Evolutionary conservation across 1,284 basidiomycete species (phyloP).

Genomic region (Gastroboletus turbinatus): DNA sequence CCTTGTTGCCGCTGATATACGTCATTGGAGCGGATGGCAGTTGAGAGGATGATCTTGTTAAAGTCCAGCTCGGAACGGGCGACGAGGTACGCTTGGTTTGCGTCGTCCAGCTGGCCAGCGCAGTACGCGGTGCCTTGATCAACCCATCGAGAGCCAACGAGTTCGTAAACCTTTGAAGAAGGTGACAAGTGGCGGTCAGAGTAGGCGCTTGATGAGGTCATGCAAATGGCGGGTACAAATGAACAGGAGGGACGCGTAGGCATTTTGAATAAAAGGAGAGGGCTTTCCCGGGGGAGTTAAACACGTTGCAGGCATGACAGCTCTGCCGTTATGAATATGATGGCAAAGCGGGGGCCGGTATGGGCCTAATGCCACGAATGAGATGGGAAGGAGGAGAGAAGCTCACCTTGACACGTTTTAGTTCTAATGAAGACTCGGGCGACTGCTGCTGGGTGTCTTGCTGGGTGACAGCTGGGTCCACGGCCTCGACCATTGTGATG

Average conservation of each 20-base stretch:
- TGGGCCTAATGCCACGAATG: conserved; percentile 14
- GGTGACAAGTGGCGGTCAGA: conserved; percentile 31
- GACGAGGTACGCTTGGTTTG: conserved; percentile 79
- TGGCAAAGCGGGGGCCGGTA: conserved; percentile 15
- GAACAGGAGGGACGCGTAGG: conserved; percentile 17
- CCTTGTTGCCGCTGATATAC: conserved; percentile 93
- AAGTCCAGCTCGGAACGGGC: conserved; percentile 79
- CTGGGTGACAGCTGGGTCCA: conserved; percentile 36
- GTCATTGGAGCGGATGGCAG: conserved; percentile 77
- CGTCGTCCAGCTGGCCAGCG: conserved; percentile 80
- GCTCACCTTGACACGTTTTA: conserved; percentile 44
- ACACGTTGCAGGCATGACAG: conserved; percentile 30
- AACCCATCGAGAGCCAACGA: conserved; percentile 85
- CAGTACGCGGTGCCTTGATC: conserved; percentile 95
- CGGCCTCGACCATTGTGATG: conserved; percentile 37
- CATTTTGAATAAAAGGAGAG: conserved; percentile 18
- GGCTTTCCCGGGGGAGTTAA: conserved; percentile 6
- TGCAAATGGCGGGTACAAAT: conserved; percentile 28
- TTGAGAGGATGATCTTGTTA: conserved; percentile 69
- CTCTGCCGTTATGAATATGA: conserved; percentile 19
- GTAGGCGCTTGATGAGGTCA: conserved; percentile 34
- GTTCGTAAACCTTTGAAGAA: conserved; percentile 80
- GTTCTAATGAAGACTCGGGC: conserved; percentile 36
- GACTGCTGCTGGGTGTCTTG: conserved; percentile 39
- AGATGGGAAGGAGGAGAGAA: conserved; percentile 26